phyloP scores from a whole-genome alignment of 1,284 basidiomycete species.

The Salmacisia buchloeana region DNA sequence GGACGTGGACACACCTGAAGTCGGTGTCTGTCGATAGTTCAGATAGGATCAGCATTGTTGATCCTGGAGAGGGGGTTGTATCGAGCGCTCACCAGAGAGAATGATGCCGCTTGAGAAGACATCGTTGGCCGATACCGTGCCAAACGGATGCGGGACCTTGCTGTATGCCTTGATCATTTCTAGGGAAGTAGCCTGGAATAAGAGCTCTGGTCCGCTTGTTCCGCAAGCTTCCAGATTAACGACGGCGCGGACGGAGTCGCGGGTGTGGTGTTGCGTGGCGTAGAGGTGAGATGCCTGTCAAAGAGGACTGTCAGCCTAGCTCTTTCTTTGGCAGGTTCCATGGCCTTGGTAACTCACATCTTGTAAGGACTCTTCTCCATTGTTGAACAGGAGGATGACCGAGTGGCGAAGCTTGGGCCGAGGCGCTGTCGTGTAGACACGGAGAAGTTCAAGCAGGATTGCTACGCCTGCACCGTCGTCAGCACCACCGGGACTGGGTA shows the following conservation, averaged over 20 bases:
- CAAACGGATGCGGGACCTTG: slow-evolving; percentile 79
- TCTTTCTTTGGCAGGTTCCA: neutral
- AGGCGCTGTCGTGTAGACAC: slow-evolving; percentile 60
- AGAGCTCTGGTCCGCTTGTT: slow-evolving; percentile 75
- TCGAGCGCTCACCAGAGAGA: slow-evolving; percentile 53
- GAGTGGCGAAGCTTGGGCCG: slow-evolving; percentile 69
- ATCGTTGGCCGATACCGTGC: slow-evolving; percentile 86
- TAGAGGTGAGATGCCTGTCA: slow-evolving; percentile 61
- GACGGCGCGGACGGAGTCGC: slow-evolving; percentile 68
- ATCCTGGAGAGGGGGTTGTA: neutral
- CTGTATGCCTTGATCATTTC: slow-evolving; percentile 90
- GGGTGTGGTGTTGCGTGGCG: slow-evolving; percentile 46
- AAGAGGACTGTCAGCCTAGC: neutral
- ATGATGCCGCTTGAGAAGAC: slow-evolving; percentile 89
- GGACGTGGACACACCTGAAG: slow-evolving; percentile 20
- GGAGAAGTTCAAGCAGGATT: slow-evolving; percentile 74
- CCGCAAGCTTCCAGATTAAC: slow-evolving; percentile 94
- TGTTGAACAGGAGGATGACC: slow-evolving; percentile 87
- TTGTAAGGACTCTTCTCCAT: slow-evolving; percentile 72
- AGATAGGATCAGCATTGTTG: neutral
- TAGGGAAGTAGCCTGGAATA: slow-evolving; percentile 92
- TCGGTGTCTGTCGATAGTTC: slow-evolving; percentile 30
- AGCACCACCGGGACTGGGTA: slow-evolving; percentile 54
- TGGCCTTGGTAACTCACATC: neutral
- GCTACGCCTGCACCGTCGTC: slow-evolving; percentile 76